Base-by-base conservation (phyloP, 2,329 filamentous ascomycete species). In the Neurospora sp. region DNA sequence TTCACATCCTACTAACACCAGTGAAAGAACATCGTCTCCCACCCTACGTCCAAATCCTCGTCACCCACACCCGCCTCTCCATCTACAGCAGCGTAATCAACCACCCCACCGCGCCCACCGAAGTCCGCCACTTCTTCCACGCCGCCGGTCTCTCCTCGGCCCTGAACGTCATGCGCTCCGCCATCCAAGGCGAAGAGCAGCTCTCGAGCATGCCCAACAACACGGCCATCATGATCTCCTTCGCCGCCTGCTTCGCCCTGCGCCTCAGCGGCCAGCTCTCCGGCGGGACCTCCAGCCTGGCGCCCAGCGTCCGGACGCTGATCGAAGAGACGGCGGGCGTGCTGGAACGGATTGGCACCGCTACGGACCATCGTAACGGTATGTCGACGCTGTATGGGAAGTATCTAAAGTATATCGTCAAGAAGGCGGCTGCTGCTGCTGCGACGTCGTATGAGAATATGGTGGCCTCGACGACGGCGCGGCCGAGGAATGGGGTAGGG, bases 171-270 rank as follows among this genome's bases (percentile, higher is more conserved):
- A 86, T 93, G 83, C 87, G 90, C 28, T 89, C 89, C 1, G 90
- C 90, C 0, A 91, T 92, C 6, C 90, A 92, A 77, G 90, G 90
- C 40, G 90, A 93, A 76, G 81, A 84, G 0, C 86, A 90, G 72
- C 83, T 93, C 0, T 88, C 88, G 69, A 92, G 90, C 0, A 93
- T 93, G 90, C 90, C 90, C 0, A 93, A 93, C 78, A 93, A 93
- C 74, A 92, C 90, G 0, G 87, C 90, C 69, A 91, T 92, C 73
- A 93, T 93, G 91, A 91, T 93, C 13, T 91, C 90, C 1, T 92
- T 92, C 73, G 90, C 90, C 0, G 89, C 89, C 4, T 91, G 88
- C 74, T 91, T 90, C 72, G 89, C 89, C 0, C 78, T 91, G n/a
- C 86, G 87, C 10, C 82, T 91, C 4, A 89, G 87, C 73, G 84